phyloP scores from a whole-genome alignment of 345 rosid genomes.

The Bruguiera gymnorhiza region DNA sequence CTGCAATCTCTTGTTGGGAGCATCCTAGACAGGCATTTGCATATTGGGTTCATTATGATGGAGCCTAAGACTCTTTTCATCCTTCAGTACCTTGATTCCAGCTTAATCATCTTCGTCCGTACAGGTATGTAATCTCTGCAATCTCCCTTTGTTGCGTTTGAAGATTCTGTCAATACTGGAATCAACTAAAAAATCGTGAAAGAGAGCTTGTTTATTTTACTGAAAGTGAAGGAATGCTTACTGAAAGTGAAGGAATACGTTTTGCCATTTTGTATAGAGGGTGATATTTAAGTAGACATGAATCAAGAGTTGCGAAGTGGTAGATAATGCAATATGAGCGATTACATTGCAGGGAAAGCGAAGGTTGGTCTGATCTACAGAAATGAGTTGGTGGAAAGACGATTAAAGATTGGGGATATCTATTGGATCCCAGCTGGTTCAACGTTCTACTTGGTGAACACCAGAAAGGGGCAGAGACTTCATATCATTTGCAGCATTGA shows the following conservation, averaged over 20 bases:
- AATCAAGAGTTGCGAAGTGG: no score
- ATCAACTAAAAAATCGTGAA: background rate
- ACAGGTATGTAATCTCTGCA: conserved; percentile 33
- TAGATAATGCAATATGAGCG: background rate
- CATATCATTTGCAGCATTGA: conserved; percentile 67
- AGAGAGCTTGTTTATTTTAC: background rate
- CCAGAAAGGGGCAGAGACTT: conserved; percentile 58
- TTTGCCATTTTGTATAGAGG: no score
- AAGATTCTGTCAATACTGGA: background rate
- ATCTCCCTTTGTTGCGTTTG: background rate
- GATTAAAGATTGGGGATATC: conserved; percentile 56
- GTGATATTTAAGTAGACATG: no score
- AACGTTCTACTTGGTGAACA: conserved; percentile 70
- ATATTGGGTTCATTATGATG: conserved; percentile 83
- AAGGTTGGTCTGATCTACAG: conserved; percentile 57
- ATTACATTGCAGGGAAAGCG: conserved; percentile 66
- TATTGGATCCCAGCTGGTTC: conserved; percentile 70
- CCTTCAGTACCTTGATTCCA: conserved; percentile 80
- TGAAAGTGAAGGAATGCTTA: no score
- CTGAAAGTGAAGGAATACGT: no score
- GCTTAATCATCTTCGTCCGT: conserved; percentile 63
- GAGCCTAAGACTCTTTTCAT: conserved; percentile 73
- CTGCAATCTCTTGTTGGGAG: conserved; percentile 19
- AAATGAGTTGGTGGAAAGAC: conserved; percentile 50
- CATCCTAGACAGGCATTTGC: conserved; percentile 51